Base-by-base conservation (phyloP, 306 rosid species). In the Cucumis sativus region DNA sequence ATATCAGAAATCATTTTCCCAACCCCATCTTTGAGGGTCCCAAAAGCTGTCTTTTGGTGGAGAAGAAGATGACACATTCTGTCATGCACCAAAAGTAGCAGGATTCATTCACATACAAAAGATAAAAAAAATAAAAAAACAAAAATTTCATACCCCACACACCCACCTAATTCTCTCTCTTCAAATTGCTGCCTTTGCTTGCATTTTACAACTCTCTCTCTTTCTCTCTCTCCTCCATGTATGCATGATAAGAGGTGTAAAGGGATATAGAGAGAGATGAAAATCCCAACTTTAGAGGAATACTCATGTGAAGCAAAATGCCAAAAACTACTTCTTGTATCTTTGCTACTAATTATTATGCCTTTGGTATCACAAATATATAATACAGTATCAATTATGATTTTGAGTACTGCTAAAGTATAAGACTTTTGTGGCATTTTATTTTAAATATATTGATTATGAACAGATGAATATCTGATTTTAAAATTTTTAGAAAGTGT, bases 131-230 rank as follows among this genome's bases (percentile, higher is more conserved):
- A 55, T 72, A 79, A 13, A 60, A 60, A 25, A 60, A 0, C 4
- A 4, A 60, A 28, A 49, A 49, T 49, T 49, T 51, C 5, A 0
- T 51, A 13, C 63, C 77, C 77, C 77, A 71, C 76, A 71, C 16
- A 71, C 76, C 61, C 56, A 71, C 59, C 6, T 83, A 23, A 23
- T 23, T 87, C 88, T 63, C 92, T 82, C 75, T 76, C 66, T 80
- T 40, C 18, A 82, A 79, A 43, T 88, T 86, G 82, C 88, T 87
- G 89, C 91, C 97, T 90, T 93, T 93, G 96, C 98, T 91, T 93
- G 88, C 82, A 82, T 90, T 91, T 91, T 88, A 93, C 98, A 89
- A 77, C 67, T 75, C 72, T 52, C 5, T 28, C 52, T 69, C 68
- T 13, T 61, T 23, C 55, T 51, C 35, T 69, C 68, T 13, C 67